Base-by-base conservation (phyloP, 2,329 filamentous ascomycete genomes). In the Fusarium haematococcum region DNA sequence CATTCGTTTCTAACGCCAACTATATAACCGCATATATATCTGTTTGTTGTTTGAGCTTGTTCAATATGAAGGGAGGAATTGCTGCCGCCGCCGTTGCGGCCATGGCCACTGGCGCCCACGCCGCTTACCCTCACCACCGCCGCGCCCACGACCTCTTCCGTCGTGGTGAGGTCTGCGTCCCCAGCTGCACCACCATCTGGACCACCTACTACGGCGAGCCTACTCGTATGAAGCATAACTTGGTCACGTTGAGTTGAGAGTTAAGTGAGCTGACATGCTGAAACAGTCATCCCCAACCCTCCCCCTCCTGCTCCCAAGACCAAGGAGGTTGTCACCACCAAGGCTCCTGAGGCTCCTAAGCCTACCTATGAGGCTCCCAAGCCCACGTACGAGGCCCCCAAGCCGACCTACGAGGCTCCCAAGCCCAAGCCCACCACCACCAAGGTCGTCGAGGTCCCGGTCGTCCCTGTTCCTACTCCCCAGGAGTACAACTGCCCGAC, bases 21-120 rank as follows among this genome's bases (percentile, higher is more conserved):
- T 75, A 71, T 41, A 70, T 62, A 63, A 65, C 71, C 63, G 30
- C 63, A 81, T 59, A 39, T 60, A 35, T 65, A 67, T 20, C 45
- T 62, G 52, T 58, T 52, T 57, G 63, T 69, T 78, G 48, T 52
- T 52, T 52, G 82, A 75, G 77, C 78, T 73, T 78, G 67, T 78
- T 81, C 86, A 93, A 81, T 48, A 97, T 97, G 94, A 97, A 94
- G 92, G 91, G 88, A 80, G 87, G 88, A 80, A 82, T 93, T 80
- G 84, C 94, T 78, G 89, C 90, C 79, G 89, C 92, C 83, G 90
- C 91, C 83, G 88, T 85, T 84, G 92, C 87, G 83, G 90, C 86
- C 80, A 84, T 89, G 81, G 88, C 86, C 77, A 87, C 85, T 79
- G 86, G 87, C 82, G 91, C 85, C 83, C 87, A 81, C 78, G 90